phyloP scores from a whole-genome alignment of 2,329 filamentous ascomycete species.

The Sporothrix schenckii region DNA sequence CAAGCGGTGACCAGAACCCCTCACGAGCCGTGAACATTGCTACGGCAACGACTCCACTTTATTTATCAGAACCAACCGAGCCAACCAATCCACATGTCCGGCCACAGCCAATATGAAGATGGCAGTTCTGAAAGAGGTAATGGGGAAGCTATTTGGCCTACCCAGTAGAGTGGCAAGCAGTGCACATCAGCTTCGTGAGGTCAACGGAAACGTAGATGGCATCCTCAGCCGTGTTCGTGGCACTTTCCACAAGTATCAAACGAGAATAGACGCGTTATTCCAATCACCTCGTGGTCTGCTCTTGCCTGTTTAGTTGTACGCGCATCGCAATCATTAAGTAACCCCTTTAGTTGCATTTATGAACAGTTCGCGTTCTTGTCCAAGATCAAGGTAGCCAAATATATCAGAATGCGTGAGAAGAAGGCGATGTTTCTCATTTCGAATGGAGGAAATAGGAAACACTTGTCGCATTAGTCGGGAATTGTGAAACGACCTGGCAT shows the following conservation, averaged over 20 bases:
- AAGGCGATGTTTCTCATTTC: no score
- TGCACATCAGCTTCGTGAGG: background rate
- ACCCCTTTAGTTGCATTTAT: background rate
- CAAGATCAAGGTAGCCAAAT: no score
- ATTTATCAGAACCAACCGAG: constrained; percentile 15
- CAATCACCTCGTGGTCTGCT: background rate
- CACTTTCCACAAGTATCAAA: background rate
- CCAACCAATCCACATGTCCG: no score
- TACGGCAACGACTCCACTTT: constrained; percentile 33
- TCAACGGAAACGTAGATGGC: background rate
- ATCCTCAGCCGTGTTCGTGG: background rate
- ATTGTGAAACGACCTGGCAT: background rate
- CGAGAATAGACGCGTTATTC: background rate
- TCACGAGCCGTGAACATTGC: constrained; percentile 25
- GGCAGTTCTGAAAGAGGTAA: background rate
- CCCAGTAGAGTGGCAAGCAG: background rate
- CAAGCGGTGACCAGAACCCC: constrained; percentile 10
- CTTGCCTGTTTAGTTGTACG: background rate
- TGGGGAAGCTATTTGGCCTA: background rate
- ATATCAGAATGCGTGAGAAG: background rate
- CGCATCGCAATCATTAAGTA: background rate
- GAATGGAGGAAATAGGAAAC: background rate
- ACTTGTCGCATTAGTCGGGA: background rate
- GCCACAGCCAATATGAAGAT: no score
- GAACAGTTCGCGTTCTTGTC: no score